Evolutionary conservation across 2,329 filamentous ascomycete genomes (phyloP), one percentile per base, ranked within the genome.

Genomic region (Hypoxylon sp.): DNA sequence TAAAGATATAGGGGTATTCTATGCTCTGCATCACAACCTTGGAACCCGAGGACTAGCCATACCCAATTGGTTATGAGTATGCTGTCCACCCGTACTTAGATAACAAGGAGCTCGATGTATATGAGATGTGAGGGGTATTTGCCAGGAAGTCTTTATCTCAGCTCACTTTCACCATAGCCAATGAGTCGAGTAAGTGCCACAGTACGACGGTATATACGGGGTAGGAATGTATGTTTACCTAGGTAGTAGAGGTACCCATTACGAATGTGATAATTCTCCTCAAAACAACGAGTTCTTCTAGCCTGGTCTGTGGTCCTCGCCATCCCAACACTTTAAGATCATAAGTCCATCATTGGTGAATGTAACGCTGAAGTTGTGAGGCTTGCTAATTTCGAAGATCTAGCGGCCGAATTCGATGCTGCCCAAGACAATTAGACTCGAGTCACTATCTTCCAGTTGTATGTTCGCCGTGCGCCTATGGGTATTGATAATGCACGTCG

Each of bases 331-430:
- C n/a, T 22, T 9, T 24, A 56, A 46, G n/a, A 29, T 1, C 37
- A 56, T 33, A 14, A 13, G 8, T 5, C 37, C 37, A n/a, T 46
- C 13, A 3, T 2, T 26, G 2, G 24, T 33, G 26, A 56, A 29
- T 5, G 3, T 14, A 8, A 56, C 3, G n/a, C 33, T 24, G 14
- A 56, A 46, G 11, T 56, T 26, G 10, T 17, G 39, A 26, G 35
- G 14, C 10, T 24, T n/a, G 9, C n/a, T 24, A 22, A 55, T 24
- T 5, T 6, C 1, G 24, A 46, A 11, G 9, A 5, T 22, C 24
- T 19, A 19, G 39, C n/a, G 37, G 11, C 53, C 53, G 13, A 3
- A 37, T n/a, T 33, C 14, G 17, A 56, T 56, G 26, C 33, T 46
- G 10, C 53, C 53, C 8, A 37, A 56, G 5, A 46, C 24, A 5